Base-by-base conservation (phyloP, 2,329 filamentous ascomycete species). In the Phialemoniopsis sp. region DNA sequence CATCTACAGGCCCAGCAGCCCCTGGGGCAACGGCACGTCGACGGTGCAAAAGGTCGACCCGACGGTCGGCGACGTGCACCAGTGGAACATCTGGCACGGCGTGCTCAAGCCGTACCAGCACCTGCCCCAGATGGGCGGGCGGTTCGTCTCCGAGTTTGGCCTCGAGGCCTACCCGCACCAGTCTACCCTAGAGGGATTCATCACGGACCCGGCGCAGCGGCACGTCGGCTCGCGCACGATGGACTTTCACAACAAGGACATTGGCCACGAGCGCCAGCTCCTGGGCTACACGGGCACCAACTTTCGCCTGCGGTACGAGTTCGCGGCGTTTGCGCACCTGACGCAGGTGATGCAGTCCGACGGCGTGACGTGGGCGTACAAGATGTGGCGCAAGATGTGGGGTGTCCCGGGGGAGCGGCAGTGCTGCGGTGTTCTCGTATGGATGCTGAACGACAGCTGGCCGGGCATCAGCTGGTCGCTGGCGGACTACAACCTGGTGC, bases 41-140 rank as follows among this genome's bases (percentile, higher is more conserved):
- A 46, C 48, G 8, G 51, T 80, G 46, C 68, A 68, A 41, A 80
- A 79, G 0, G 75, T 73, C 1, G 83, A 89, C 56, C 70, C 77
- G 3, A 87, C 78, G 1, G 73, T 87, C n/a, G 86, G 86, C 29
- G 86, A 90, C 56, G 78, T 89, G 58, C 86, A 90, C 59, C 84
- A 89, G 57, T 90, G 86, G 86, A 86, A 89, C 53, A 55, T 89
- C 8, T 90, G 86, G 86, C 85, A 90, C 52, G 85, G 85, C 13
- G 80, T 72, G 2, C 84, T 88, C 58, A 77, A 85, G 48, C 83
- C 84, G 42, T 89, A 89, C 51, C 86, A 89, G 53, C 78, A 83
- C 41, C 85, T 83, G 40, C 77, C 83, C 46, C 76, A 73, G 13
- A 70, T 89, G 12, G 76, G 78, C 19, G 85, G 85, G 5, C 76